Evolutionary conservation across 331 rosid genomes (phyloP), one percentile per base, ranked within the genome.

Genomic region (Malus hybrid): DNA sequence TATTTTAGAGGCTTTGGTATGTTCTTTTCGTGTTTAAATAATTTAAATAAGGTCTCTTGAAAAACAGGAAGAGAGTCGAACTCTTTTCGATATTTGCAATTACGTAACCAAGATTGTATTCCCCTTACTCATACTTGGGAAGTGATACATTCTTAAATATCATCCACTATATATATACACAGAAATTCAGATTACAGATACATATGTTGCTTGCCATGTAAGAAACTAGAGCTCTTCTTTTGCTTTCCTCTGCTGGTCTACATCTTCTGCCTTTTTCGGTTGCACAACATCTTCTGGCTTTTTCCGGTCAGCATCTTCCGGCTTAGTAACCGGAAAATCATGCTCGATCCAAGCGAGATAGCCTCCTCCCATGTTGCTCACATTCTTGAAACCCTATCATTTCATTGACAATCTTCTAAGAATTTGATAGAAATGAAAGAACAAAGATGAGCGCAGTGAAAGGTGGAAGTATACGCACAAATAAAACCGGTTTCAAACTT

Each of bases 351-450:
- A 93, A 10, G 88, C 93, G 10, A 70, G 34, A 66, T 90, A 84
- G 32, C 98, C 98, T 78, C 97, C 98, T 79, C 93, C 93, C 86
- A 91, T 82, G 87, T 93, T 80, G 36, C 63, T 86, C 89, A 85
- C 85, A 69, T 86, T 69, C 86, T 83, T 69, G 73, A 72, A 91
- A 24, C 94, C 94, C 95, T 91, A 66, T 44, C 68, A 82, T 32
- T 70, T 84, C 88, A 86, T 60, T 44, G 50, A 57, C 60, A 29
- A 48, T 12, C 76, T 48, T 68, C 64, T 71, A 61, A 14, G 11
- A 33, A 62, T 20, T 24, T 28, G n/a, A 22, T 31, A 19, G 20
- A 14, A 60, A 20, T 6, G 28, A 62, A 48, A 15, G 4, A 63
- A 55, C 42, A 67, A n/a, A 20, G 15, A 56, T n/a, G 44, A 39